Evolutionary conservation across 306 rosid species (phyloP), one percentile per base, ranked within the genome.

Genomic region (Casuarina glauca): DNA sequence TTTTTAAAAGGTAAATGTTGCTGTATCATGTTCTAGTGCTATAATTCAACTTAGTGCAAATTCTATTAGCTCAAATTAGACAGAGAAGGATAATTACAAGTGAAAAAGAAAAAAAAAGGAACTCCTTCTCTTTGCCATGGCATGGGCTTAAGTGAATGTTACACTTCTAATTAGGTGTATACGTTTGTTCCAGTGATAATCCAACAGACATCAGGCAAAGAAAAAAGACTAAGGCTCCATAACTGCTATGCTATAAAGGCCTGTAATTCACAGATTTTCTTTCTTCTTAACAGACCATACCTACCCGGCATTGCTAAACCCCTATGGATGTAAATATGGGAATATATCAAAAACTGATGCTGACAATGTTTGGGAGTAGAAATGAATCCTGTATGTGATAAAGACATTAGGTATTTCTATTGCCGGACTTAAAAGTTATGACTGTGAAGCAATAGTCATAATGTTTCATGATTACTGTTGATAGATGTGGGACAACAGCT

Each of bases 401-500:
- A 26, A 70, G 41, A 46, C n/a, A 12, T 46, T 70, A 26, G 19
- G 19, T 2, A 9, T 70, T 44, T 46, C n/a, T 20, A 13, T 70
- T n/a, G 57, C 53, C 12, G 64, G 36, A 58, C 64, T 3, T 26
- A 26, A 58, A 52, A 13, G 1, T 7, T 16, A 16, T 52, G 19
- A 9, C 64, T 6, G 64, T 58, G 26, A 6, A 41, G 48, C 32
- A 39, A 41, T 45, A 64, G 16, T 38, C 5, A 64, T 12, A 6
- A 38, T 36, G 26, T 42, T 39, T 63, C 9, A 39, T 63, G 46
- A 63, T 63, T 64, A 39, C 70, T 39, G 38, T 64, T 64, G 70
- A 64, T 64, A 64, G 26, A 64, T 58, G 70, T 9, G 44, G 70
- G 2, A 64, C 38, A 32, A 62, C n/a, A 62, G 45, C 69, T 38